Conservation (phyloP, 202 grass and related monocot genomes). For the Setaria italica region DNA sequence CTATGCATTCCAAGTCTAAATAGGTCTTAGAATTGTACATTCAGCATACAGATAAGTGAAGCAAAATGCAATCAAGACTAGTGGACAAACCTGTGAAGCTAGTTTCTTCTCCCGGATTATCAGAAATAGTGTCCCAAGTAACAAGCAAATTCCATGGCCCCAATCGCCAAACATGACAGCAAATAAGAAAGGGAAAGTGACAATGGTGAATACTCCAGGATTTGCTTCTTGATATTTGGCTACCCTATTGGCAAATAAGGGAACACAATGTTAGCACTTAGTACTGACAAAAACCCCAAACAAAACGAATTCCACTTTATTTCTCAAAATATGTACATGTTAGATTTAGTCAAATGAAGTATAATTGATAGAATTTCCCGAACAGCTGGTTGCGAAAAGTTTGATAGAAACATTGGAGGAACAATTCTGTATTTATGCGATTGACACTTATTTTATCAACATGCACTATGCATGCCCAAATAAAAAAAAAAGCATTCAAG, state of each 20-base stretch:
- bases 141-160: conserved; percentile 91
- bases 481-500: neutral
- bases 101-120: conserved; percentile 88
- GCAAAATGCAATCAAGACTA: conserved; percentile 33
- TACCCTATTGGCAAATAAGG: conserved; percentile 52
- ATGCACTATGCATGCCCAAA: neutral
- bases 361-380: conserved; percentile 4
- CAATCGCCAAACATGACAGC: conserved; percentile 99
- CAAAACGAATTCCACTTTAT: conserved; percentile 4
- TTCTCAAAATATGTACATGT: conserved; percentile 6
- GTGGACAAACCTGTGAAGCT: conserved; percentile 74
- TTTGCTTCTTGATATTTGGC: conserved; percentile 97
- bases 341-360: conserved; percentile 11
- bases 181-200: conserved; percentile 97
- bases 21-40: neutral
- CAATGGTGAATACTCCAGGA: conserved; percentile 89
- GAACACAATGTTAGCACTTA: conserved; percentile 45
- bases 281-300: conserved; percentile 6
- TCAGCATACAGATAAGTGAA: neutral
- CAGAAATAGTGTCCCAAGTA: conserved; percentile 70
- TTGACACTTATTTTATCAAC: conserved; percentile 21
- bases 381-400: neutral
- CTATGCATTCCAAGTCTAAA: conserved; percentile 19
- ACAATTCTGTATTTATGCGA: neutral
- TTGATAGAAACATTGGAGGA: neutral